Base-by-base conservation (phyloP, 345 rosid species). In the Citrus mangshanensis region DNA sequence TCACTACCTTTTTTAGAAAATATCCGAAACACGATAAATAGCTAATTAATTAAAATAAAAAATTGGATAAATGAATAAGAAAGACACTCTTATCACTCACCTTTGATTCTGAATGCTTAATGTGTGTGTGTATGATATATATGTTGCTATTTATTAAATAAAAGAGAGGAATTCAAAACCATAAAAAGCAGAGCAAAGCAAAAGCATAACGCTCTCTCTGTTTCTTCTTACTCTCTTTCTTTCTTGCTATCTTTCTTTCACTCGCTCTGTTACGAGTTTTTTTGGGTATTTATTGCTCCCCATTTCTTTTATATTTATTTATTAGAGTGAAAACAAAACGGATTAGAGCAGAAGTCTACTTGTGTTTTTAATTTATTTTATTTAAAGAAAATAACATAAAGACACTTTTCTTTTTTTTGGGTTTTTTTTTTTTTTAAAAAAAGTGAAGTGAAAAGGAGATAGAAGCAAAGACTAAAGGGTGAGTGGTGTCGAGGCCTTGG, bases 401-500 rank as follows among this genome's bases (percentile, higher is more conserved):
- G 42, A 32, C 38, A 30, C 70, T 66, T 30, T 66, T 18, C 8
- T 2, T 1, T 18, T 4, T 54, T 4, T 54, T 0, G 4, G 51
- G 19, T 12, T 66, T 5, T 18, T 18, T 16, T 13, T 1, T 51
- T n/a, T n/a, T n/a, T n/a, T n/a, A n/a, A n/a, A n/a, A n/a, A n/a
- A n/a, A n/a, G 25, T 21, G 80, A 65, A 22, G 70, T 8, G 25
- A 3, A 62, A 19, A 54, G 7, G 24, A 2, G 32, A 51, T 27
- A 13, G 37, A 12, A 38, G 32, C 9, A 18, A 28, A 12, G 18
- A 19, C 12, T 37, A 19, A 71, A 13, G 34, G 55, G 66, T 27
- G 61, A 76, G 75, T 37, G 77, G 79, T 78, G 89, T 78, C 82
- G 82, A 70, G 70, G 61, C 71, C 6, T 35, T 8, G 80, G 61